Base-by-base conservation (phyloP, 2,329 filamentous ascomycete genomes). In the Diaporthe citri region DNA sequence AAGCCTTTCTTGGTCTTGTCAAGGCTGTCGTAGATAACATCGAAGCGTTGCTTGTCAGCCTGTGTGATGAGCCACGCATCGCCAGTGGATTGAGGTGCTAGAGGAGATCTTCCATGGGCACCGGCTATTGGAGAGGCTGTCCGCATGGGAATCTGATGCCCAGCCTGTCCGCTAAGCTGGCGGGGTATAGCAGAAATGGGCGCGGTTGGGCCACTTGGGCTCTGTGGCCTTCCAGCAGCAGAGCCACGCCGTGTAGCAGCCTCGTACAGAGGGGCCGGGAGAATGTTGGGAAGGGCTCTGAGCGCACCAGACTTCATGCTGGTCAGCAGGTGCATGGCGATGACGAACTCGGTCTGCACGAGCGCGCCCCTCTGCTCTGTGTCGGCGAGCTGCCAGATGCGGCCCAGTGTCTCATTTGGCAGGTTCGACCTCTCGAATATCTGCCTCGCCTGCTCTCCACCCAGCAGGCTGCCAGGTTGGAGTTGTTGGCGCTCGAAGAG, bases 281-380 rank as follows among this genome's bases (percentile, higher is more conserved):
- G 89, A 36, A 93, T 91, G 76, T 87, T 93, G 1, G 97, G 97
- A 74, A 98, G 88, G 28, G 90, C 92, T 77, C 95, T 92, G 83
- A 99, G 89, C 41, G 92, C 89, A 31, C 95, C 94, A 17, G 92
- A 93, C 87, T 97, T 98, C 85, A 95, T 95, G 17, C 95, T 98
- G 20, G 95, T 96, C 77, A 99, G 89, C 76, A 99, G 88, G 83
- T 99, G 97, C 97, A 99, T 99, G 60, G 97, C 97, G 81, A 99
- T 97, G 81, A 98, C 94, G 82, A 99, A 99, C 80, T 98, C 97
- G 20, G 95, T 96, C 79, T 93, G 89, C 74, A 96, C 94, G 48
- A 99, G 88, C 43, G 93, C 92, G 69, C 97, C 97, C 71, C 96
- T 92, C 85, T 98, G 95, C 84, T 98, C 96, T 0, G 95, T 97